Percentiles rank a stretch among this genome's conserved stretches.
These are phyloP conservation scores for Geotrichum citri-aurantii DNA, from an alignment of 1,139 yeast genomes.

Conservation along the genomic window DNA sequence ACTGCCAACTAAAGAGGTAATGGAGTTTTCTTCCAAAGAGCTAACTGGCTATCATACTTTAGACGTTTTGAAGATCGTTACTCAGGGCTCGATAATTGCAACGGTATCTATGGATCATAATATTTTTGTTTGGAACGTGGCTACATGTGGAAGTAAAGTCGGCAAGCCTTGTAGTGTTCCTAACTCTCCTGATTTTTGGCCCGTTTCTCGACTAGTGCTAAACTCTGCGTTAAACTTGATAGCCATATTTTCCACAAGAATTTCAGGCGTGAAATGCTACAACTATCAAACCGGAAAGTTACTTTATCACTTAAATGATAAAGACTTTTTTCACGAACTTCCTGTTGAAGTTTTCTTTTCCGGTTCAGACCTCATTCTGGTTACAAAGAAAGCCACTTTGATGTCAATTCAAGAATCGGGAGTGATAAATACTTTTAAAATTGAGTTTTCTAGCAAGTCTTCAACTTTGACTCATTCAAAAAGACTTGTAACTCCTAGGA, in stretches of 20 bases:
- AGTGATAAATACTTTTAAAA: constrained; percentile 9
- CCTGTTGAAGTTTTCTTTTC: constrained; percentile 25
- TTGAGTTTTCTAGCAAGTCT: constrained; percentile 17
- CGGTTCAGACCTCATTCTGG: constrained; percentile 23
- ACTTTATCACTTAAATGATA: constrained; percentile 19
- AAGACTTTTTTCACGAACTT: constrained; percentile 12
- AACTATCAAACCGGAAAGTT: constrained; percentile 19
- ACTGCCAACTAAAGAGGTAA: constrained; percentile 15
- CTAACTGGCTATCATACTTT: constrained; percentile 52
- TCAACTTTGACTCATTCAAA: constrained; percentile 45
- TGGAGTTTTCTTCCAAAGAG: constrained; percentile 45
- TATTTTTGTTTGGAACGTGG: constrained; percentile 69
- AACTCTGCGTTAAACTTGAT: constrained; percentile 57
- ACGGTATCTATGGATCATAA: constrained; percentile 71
- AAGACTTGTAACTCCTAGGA: constrained; percentile 61
- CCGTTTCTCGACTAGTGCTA: constrained; percentile 55
- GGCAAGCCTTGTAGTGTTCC: constrained; percentile 41
- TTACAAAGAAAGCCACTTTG: constrained; percentile 22
- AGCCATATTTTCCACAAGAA: constrained; percentile 45
- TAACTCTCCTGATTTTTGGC: constrained; percentile 52
- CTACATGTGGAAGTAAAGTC: constrained; percentile 29
- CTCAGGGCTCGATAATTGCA: constrained; percentile 53
- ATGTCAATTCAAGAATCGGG: constrained; percentile 24
- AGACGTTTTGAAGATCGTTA: constrained; percentile 54
- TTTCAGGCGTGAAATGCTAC: constrained; percentile 22